A percentile compares a stretch with the other conserved stretches of the same genome.
Conservation (phyloP, 1,284 basidiomycete genomes). For the Ustilago trichophora region DNA sequence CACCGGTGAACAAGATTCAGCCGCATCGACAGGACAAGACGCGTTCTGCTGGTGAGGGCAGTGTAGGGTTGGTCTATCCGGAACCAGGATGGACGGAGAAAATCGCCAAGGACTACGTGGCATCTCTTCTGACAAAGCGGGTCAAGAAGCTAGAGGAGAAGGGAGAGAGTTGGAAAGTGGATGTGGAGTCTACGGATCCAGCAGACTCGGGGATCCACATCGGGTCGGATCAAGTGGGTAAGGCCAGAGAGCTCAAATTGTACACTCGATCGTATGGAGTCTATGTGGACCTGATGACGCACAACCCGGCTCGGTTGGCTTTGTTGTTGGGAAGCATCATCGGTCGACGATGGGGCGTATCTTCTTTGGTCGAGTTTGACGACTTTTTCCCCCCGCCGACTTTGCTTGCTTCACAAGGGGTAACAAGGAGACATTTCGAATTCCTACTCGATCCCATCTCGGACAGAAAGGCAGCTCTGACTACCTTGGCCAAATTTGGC, state of each 20-base stretch:
- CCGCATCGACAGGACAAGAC: conserved; percentile 11
- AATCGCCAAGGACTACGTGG: conserved; percentile 19
- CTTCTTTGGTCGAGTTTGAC: conserved; percentile 66
- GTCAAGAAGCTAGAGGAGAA: conserved; percentile 11
- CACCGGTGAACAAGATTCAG: conserved; percentile 41
- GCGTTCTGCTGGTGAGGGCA: neutral
- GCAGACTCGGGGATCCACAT: conserved; percentile 15
- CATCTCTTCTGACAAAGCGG: neutral
- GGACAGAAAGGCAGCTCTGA: conserved; percentile 65
- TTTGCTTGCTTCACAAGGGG: neutral
- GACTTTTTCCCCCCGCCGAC: conserved; percentile 66
- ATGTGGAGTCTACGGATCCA: conserved; percentile 22
- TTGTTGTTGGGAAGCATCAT: conserved; percentile 66
- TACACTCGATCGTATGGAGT: conserved; percentile 71
- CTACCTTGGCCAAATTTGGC: conserved; percentile 67
- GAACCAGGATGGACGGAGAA: conserved; percentile 16
- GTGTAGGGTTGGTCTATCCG: conserved; percentile 25
- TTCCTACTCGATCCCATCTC: conserved; percentile 54
- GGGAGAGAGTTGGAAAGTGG: conserved; percentile 10
- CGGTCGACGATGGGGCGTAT: conserved; percentile 65
- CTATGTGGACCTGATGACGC: conserved; percentile 71
- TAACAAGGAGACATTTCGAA: conserved; percentile 4
- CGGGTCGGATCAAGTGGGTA: neutral
- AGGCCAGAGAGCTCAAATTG: too few species aligned
- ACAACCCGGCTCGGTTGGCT: conserved; percentile 69